Conservation (phyloP, 192 early-diverging fungal species). For the Entrophospora sp. region DNA sequence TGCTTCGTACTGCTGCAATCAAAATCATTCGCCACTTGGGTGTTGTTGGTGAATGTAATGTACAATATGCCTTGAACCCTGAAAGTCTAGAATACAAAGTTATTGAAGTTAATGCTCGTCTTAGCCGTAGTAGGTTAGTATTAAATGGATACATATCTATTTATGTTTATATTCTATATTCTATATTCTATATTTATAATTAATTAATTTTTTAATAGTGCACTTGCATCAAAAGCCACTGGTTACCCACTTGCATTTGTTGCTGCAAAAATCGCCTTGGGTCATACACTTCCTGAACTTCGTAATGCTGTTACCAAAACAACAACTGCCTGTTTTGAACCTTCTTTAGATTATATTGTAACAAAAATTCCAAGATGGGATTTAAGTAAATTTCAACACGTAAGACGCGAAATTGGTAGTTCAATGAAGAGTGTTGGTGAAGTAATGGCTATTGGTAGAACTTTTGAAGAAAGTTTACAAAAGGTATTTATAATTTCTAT, state of each 20-base stretch:
- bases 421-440: constrained; percentile 98
- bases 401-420: constrained; percentile 79
- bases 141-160: not conserved
- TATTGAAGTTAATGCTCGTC: constrained; percentile 97
- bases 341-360: constrained; percentile 86
- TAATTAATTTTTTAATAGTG: constrained; percentile 48
- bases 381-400: constrained; percentile 92
- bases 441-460: constrained; percentile 96
- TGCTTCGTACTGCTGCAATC: constrained; percentile 92
- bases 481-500: constrained; percentile 96
- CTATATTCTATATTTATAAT: not conserved
- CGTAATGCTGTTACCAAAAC: constrained; percentile 92
- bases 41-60: constrained; percentile 99
- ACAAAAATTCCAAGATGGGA: constrained; percentile 88
- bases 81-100: constrained; percentile 92
- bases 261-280: constrained; percentile 93
- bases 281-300: constrained; percentile 85
- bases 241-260: constrained; percentile 98
- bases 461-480: constrained; percentile 96
- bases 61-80: constrained; percentile 97
- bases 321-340: constrained; percentile 97
- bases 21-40: constrained; percentile 96
- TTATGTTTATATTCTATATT: not conserved
- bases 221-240: constrained; percentile 95
- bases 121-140: constrained; percentile 52